Base-by-base conservation (phyloP, 2,329 filamentous ascomycete genomes). In the Karstenula rhodostoma region DNA sequence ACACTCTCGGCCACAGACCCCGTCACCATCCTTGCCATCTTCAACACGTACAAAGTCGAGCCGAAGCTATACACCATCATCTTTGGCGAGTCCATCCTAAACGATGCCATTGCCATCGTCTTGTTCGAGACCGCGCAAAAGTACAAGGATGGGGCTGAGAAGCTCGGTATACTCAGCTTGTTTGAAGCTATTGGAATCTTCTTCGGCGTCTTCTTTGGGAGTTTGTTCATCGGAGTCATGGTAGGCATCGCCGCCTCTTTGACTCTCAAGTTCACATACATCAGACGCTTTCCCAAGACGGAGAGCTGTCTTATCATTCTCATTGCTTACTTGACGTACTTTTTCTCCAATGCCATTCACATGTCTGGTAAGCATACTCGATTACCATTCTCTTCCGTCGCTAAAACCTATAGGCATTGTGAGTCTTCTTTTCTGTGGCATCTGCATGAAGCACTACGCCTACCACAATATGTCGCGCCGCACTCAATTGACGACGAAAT, bases 381-480 rank as follows among this genome's bases (percentile, higher is more conserved):
- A 17, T 40, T 15, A 23, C 12, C 1, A 10, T 10, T 64, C 64
- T 19, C 19, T 1, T 4, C 27, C 2, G 23, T 3, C 13, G 40
- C 72, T 72, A 40, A 67, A 68, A 5, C 49, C n/a, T 58, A 52
- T 55, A 95, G 93, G 94, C 68, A 99, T 99, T 72, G 95, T 99
- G 67, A 96, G 95, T 35, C 84, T 99, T 60, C 84, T 99, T 1
- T 99, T 99, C 83, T 99, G 95, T 78, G 95, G 95, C 57, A 99
- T 99, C 69, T 98, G 95, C 12, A 84, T 99, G 65, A 99, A 99
- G 80, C 95, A 99, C 77, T 99, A 99, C 74, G 95, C 95, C 64
- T 99, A 99, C 81, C 97, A 98, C 85, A 99, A 99, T 82, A 99
- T 99, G 95, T 99, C 95, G 32, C 89, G 95, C 51, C 90, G 95